phyloP scores from a whole-genome alignment of 208 protist species.

The Zelonia costaricensis region DNA sequence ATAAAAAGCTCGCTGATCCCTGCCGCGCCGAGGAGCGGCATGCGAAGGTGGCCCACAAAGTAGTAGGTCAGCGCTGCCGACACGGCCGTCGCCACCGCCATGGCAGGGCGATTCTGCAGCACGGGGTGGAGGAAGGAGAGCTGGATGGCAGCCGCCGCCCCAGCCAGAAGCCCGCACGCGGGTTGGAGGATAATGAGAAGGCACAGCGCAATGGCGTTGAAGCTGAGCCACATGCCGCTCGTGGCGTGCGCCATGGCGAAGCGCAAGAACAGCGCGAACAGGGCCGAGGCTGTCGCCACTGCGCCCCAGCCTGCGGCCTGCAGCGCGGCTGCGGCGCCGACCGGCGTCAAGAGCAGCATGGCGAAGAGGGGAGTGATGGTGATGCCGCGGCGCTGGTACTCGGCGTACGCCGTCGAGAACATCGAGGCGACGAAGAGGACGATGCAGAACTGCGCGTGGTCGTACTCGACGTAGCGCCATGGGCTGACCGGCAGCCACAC shows the following conservation, averaged over 20 bases:
- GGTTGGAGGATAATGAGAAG: constrained; percentile 60
- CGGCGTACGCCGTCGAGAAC: constrained; percentile 54
- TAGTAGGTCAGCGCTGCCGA: constrained; percentile 36
- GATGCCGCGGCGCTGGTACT: constrained; percentile 51
- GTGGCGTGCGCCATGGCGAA: constrained; percentile 4
- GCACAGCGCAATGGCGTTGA: constrained; percentile 58
- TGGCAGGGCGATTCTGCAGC: constrained; percentile 5
- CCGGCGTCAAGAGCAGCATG: constrained; percentile 27
- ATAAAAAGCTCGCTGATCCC: constrained; percentile 54
- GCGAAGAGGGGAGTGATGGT: constrained; percentile 39
- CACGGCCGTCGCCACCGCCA: constrained; percentile 26
- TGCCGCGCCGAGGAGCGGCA: constrained; percentile 27
- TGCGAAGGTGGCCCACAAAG: constrained; percentile 29
- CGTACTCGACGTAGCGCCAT: constrained; percentile 52
- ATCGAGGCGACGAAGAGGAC: constrained; percentile 55
- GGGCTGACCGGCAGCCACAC: constrained; percentile 54
- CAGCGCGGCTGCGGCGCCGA: constrained; percentile 14
- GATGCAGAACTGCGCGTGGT: constrained; percentile 62
- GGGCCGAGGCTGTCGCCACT: constrained; percentile 10
- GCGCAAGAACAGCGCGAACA: constrained; percentile 14
- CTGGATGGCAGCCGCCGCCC: constrained; percentile 49
- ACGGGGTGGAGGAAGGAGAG: constrained; percentile 44
- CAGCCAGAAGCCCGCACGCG: constrained; percentile 46
- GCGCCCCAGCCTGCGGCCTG: constrained; percentile 23
- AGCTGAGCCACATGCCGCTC: constrained; percentile 43